Conservation (phyloP, 1,139 yeast species). For the Blastobotrys raffinosifermentans region DNA sequence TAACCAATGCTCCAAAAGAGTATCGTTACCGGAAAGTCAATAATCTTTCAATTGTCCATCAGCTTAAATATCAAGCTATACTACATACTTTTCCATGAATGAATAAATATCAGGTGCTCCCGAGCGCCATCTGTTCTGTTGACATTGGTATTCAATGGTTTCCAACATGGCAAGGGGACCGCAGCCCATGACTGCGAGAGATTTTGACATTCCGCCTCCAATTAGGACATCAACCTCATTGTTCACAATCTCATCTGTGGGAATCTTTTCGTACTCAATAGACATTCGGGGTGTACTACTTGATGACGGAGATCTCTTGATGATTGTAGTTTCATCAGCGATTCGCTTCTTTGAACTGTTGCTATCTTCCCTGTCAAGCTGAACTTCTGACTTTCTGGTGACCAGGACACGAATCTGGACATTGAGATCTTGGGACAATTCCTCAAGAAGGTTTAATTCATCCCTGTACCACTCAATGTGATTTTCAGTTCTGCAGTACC, state of each 20-base stretch:
- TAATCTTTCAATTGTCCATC: no score
- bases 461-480: conserved; percentile 39
- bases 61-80: no score
- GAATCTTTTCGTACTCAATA: conserved; percentile 1
- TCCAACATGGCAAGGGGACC: conserved; percentile 36
- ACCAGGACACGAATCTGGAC: conserved; percentile 29
- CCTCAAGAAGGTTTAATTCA: conserved; percentile 27
- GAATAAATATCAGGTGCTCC: conserved; percentile 21
- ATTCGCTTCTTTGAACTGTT: not conserved
- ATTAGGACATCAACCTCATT: conserved; percentile 1
- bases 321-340: not conserved
- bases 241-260: conserved; percentile 4
- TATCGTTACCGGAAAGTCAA: no score
- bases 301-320: conserved; percentile 1
- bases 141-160: conserved; percentile 31
- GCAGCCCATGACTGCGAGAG: conserved; percentile 38
- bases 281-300: conserved; percentile 6
- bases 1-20: no score
- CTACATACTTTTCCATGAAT: conserved; percentile 17
- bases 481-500: conserved; percentile 33
- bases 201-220: conserved; percentile 6
- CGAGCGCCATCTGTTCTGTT: conserved; percentile 30
- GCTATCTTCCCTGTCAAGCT: conserved; percentile 2
- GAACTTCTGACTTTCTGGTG: conserved; percentile 28
- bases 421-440: conserved; percentile 16